These are phyloP conservation scores for Moesziomyces sp. DNA, from an alignment of 1,284 basidiomycete species.

Conservation along the genomic window DNA sequence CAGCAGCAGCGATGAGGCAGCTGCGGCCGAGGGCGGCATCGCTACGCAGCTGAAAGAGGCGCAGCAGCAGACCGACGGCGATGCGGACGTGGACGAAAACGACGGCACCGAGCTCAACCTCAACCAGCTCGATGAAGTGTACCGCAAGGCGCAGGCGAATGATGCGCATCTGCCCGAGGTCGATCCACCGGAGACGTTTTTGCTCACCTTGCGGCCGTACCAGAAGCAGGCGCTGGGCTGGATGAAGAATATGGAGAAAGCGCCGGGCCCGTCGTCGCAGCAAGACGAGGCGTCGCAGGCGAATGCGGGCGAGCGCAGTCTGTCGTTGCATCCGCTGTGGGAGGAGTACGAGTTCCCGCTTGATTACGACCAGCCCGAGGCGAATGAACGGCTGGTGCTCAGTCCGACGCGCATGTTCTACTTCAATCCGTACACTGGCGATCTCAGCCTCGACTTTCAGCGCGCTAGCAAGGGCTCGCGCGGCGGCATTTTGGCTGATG, in stretches of 20 bases:
- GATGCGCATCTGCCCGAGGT: slow-evolving; percentile 82
- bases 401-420: slow-evolving; percentile 48
- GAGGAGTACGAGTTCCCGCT: slow-evolving; percentile 75
- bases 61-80: slow-evolving; percentile 30
- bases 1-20: slow-evolving; percentile 14
- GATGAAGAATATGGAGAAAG: slow-evolving; percentile 85
- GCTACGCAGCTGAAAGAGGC: slow-evolving; percentile 28
- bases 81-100: slow-evolving; percentile 38
- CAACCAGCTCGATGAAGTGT: slow-evolving; percentile 56
- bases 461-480: slow-evolving; percentile 80
- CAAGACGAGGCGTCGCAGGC: slow-evolving; percentile 6
- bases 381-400: slow-evolving; percentile 39
- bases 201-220: slow-evolving; percentile 81
- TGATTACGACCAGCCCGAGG: slow-evolving; percentile 49
- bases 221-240: slow-evolving; percentile 96
- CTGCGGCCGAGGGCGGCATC: slow-evolving; percentile 7
- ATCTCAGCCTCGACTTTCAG: slow-evolving; percentile 87
- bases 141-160: slow-evolving; percentile 77
- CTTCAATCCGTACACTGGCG: slow-evolving; percentile 74
- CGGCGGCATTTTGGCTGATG: slow-evolving; percentile 88
- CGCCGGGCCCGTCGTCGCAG: slow-evolving; percentile 11
- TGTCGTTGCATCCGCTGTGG: slow-evolving; percentile 88
- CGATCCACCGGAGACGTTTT: slow-evolving; percentile 83
- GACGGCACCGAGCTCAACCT: slow-evolving; percentile 62
- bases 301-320: slow-evolving; percentile 59